phyloP scores from a whole-genome alignment of 2,329 filamentous ascomycete species.

The Aspergillus viridinutans region DNA sequence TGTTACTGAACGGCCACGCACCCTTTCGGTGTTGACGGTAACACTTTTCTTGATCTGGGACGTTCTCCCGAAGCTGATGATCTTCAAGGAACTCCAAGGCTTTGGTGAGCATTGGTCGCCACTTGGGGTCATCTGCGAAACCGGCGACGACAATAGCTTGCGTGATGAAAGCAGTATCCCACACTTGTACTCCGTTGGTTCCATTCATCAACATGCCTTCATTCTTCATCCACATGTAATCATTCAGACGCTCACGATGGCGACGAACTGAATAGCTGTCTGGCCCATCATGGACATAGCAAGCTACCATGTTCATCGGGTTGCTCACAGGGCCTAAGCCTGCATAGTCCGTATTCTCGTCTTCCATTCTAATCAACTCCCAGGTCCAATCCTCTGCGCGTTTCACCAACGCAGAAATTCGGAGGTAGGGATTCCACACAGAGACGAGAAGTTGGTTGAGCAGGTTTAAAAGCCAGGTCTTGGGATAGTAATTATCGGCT shows the following conservation, averaged over 20 bases:
- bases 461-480: slow-evolving; percentile 74
- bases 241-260: slow-evolving; percentile 75
- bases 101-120: slow-evolving; percentile 76
- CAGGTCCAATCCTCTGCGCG: slow-evolving; percentile 77
- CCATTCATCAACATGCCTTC: slow-evolving; percentile 95
- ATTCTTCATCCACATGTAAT: slow-evolving; percentile 85
- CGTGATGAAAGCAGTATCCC: slow-evolving; percentile 90
- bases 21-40: slow-evolving; percentile 91
- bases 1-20: slow-evolving; percentile 93
- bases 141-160: slow-evolving; percentile 77
- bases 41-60: slow-evolving; percentile 68
- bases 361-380: slow-evolving; percentile 82
- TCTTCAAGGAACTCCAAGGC: slow-evolving; percentile 81
- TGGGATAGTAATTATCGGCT: slow-evolving; percentile 88
- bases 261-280: slow-evolving; percentile 66
- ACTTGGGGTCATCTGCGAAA: slow-evolving; percentile 70
- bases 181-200: slow-evolving; percentile 96
- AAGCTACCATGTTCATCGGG: slow-evolving; percentile 82
- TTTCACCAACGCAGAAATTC: slow-evolving; percentile 61
- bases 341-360: slow-evolving; percentile 85
- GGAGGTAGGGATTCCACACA: slow-evolving; percentile 74
- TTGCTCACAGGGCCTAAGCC: slow-evolving; percentile 84
- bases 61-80: slow-evolving; percentile 85
- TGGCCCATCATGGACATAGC: slow-evolving; percentile 79
- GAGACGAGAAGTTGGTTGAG: slow-evolving; percentile 75